Conservation (phyloP, 108 stramenopile species). For the Fragilaria radians region DNA sequence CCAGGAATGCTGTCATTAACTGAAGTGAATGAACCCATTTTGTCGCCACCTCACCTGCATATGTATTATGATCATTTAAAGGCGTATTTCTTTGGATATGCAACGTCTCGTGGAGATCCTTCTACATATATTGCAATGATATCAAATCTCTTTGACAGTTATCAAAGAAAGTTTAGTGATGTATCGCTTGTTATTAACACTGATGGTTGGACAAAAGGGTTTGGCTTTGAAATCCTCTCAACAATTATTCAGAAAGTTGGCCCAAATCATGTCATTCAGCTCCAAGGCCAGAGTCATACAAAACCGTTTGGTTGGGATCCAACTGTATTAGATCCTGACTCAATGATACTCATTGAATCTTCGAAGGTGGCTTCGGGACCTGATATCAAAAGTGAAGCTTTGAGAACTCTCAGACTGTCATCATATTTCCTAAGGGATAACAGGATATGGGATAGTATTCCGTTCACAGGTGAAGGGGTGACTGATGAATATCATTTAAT, state of each 20-base stretch:
- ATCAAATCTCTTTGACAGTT: constrained; percentile 21
- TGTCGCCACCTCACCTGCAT: constrained; percentile 69
- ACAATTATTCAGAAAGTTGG: constrained; percentile 41
- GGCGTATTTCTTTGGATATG: constrained; percentile 67
- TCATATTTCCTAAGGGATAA: constrained; percentile 61
- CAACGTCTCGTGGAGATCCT: constrained; percentile 73
- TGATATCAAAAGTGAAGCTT: too few relatives aligned
- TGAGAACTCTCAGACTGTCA: constrained; percentile 54
- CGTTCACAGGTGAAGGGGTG: constrained; percentile 24
- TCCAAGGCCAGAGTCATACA: constrained; percentile 50
- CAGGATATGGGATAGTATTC: constrained; percentile 19
- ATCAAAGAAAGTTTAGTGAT: too few relatives aligned
- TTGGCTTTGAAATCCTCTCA: constrained; percentile 77
- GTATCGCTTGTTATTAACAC: constrained; percentile 81
- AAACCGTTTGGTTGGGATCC: constrained; percentile 68
- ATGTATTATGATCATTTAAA: constrained; percentile 28
- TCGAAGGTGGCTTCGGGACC: too few relatives aligned
- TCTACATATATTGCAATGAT: constrained; percentile 54
- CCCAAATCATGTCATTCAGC: constrained; percentile 79
- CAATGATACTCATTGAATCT: background rate
- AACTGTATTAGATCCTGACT: constrained; percentile 9
- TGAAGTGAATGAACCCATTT: constrained; percentile 52
- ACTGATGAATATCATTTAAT: constrained; percentile 44
- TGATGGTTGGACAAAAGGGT: constrained; percentile 92
- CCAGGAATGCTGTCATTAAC: constrained; percentile 79